Evolutionary conservation across 2,329 filamentous ascomycete genomes (phyloP), one percentile per base, ranked within the genome.

Genomic region (Paecilomyces niveus): DNA sequence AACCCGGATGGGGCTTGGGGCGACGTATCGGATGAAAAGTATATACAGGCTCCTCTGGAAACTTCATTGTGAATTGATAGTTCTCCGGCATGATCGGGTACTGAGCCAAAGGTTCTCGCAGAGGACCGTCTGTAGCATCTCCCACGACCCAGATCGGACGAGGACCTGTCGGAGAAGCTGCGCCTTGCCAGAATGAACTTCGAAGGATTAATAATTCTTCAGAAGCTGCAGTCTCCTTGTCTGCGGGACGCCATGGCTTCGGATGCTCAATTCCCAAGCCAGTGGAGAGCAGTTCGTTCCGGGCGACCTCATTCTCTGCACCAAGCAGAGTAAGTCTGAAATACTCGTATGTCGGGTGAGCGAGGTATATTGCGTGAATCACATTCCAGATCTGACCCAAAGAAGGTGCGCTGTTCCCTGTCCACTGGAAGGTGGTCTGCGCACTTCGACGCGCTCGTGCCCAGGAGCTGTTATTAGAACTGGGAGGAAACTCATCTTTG

Each of bases 361-460:
- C 68, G 13, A 77, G 72, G 50, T 78, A 74, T 58, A 81, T 71
- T 3, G 75, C 74, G 60, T 81, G 78, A 21, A 78, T 63, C 24
- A 80, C 67, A 53, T 79, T 75, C 79, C 79, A 81, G 15, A 79
- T 66, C 61, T 81, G 78, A 2, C 71, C 76, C 31, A 79, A 65
- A 32, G 75, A 71, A 53, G 79, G 79, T n/a, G 69, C 57, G 3
- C 31, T 54, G 24, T 67, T 65, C 8, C 65, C 68, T 10, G 60
- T 50, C 79, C 79, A 81, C 56, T 73, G 70, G 57, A 80, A 71
- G 6, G 66, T 70, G 3, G 76, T 70, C 49, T 72, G 69, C 6
- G 78, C 76, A 29, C 75, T 74, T 64, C 79, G 73, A 62, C 76
- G 72, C 55, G 76, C 72, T 61, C 78, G 70, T 33, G 77, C 79